phyloP scores from a whole-genome alignment of 2,329 filamentous ascomycete genomes.

The Colletotrichum cereale region DNA sequence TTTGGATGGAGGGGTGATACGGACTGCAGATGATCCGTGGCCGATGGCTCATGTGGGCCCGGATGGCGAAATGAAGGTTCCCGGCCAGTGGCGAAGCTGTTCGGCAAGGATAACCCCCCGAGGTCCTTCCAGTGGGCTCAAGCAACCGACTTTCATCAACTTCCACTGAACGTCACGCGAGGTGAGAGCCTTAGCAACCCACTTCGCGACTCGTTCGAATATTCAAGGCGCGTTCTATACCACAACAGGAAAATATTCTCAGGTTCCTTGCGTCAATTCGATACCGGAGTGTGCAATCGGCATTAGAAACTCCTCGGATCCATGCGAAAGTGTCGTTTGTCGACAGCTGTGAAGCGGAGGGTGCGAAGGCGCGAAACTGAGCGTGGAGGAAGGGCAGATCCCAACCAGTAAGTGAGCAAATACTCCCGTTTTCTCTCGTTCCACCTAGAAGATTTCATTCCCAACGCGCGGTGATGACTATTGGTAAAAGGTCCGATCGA shows the following conservation, averaged over 20 bases:
- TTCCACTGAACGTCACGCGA: constrained; percentile 34
- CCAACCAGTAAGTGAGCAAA: constrained; percentile 17
- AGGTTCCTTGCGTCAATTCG: not conserved
- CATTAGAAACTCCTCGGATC: constrained; percentile 1
- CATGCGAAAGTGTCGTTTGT: constrained; percentile 27
- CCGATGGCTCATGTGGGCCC: constrained; percentile 23
- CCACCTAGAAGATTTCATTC: not conserved
- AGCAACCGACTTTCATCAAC: constrained; percentile 24
- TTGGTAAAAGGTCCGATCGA: constrained; percentile 76
- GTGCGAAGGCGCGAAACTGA: constrained; percentile 30
- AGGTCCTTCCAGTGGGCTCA: constrained; percentile 12
- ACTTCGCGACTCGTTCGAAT: constrained; percentile 14
- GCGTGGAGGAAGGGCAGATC: not conserved
- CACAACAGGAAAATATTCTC: not conserved
- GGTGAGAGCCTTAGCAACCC: constrained; percentile 34
- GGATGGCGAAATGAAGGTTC: constrained; percentile 4
- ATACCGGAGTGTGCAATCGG: not conserved
- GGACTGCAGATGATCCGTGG: constrained; percentile 30
- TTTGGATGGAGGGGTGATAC: constrained; percentile 40
- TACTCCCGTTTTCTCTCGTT: not conserved
- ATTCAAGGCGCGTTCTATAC: not conserved
- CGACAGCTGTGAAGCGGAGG: constrained; percentile 27
- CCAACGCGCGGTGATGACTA: constrained; percentile 62
- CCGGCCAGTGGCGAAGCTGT: constrained; percentile 21
- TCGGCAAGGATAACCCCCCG: constrained; percentile 33